A percentile compares a stretch with the other conserved stretches of the same genome.
phyloP scores from a whole-genome alignment of 202 grass and related monocot species.

The Cymbopogon flexuosus region DNA sequence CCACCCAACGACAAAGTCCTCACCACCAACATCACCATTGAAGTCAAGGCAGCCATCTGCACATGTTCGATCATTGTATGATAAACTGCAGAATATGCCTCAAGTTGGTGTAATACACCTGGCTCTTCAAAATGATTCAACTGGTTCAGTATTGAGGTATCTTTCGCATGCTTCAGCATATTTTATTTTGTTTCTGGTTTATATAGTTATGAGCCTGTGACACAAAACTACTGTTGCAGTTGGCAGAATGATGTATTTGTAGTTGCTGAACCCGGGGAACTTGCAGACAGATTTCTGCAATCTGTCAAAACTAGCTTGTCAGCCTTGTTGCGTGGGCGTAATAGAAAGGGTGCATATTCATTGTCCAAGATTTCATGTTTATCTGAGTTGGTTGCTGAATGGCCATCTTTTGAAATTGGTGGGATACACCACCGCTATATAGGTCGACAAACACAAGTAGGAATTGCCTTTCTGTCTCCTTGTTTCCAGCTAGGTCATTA shows the following conservation, averaged over 20 bases:
- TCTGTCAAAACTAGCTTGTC: conserved; percentile 82
- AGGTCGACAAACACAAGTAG: conserved; percentile 96
- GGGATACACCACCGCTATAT: conserved; percentile 90
- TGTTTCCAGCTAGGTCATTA: conserved; percentile 24
- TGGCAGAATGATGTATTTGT: conserved; percentile 99
- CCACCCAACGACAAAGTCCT: conserved; percentile 49
- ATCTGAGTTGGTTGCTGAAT: conserved; percentile 72
- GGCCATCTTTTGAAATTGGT: conserved; percentile 84
- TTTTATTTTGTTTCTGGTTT: conserved; percentile 20
- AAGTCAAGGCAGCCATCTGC: conserved; percentile 59
- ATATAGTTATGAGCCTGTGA: conserved; percentile 28
- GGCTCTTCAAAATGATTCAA: conserved; percentile 90
- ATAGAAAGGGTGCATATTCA: conserved; percentile 73
- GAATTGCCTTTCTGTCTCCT: conserved; percentile 18
- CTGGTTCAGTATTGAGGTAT: conserved; percentile 93
- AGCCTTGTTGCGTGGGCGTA: conserved; percentile 47
- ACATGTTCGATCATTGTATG: conserved; percentile 68
- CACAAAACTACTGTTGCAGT: conserved; percentile 46
- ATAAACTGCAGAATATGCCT: conserved; percentile 93
- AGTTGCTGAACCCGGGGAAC: conserved; percentile 92
- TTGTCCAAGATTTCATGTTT: conserved; percentile 78
- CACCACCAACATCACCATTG: conserved; percentile 71
- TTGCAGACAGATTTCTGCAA: conserved; percentile 84
- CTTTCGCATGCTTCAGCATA: background rate
- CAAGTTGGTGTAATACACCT: conserved; percentile 94